Base-by-base conservation (phyloP, 2,329 filamentous ascomycete genomes). In the Neonectria neomacrospora region DNA sequence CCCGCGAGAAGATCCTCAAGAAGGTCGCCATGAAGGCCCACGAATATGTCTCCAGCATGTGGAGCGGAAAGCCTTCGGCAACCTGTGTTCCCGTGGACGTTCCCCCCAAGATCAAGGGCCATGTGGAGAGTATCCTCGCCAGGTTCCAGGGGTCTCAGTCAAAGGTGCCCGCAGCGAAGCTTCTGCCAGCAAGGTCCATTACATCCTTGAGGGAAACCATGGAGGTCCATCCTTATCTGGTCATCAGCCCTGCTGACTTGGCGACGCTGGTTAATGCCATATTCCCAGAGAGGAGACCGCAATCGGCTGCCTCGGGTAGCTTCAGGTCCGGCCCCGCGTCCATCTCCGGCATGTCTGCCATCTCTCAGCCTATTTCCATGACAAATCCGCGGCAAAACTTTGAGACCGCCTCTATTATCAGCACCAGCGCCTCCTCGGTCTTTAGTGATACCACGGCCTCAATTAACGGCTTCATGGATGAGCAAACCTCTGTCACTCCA, bases 1-100 rank as follows among this genome's bases (percentile, higher is more conserved):
- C 93, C 44, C 88, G 96, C 45, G 92, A 97, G 73, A 94, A 90
- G 77, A 91, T 91, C 60, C 81, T 91, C 59, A 90, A 90, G 72
- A 91, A 95, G 75, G 90, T 97, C 60, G 93, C 91, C 58, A 88
- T 91, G 75, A 89, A 91, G 66, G 91, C 92, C 53, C 91, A 94
- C 74, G 90, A 91, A 72, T 86, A 92, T 67, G 92, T 95, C 12
- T 88, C 92, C 63, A 92, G 94, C 72, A 89, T 93, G 79, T 90
- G 90, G 88, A 93, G 85, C 72, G 87, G 81, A 72, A 86, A 90
- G 72, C 78, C 77, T n/a, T 86, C 88, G 11, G 85, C 87, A 14
- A 87, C 88, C 4, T 78, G 76, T 55, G 76, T 79, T 23, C 75
- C 78, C 14, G 74, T 78, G 48, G 76, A 78, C 3, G 86, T 89